These are phyloP conservation scores for Populus hybrid DNA, from an alignment of 441 rosid genomes.

Conservation along the genomic window DNA sequence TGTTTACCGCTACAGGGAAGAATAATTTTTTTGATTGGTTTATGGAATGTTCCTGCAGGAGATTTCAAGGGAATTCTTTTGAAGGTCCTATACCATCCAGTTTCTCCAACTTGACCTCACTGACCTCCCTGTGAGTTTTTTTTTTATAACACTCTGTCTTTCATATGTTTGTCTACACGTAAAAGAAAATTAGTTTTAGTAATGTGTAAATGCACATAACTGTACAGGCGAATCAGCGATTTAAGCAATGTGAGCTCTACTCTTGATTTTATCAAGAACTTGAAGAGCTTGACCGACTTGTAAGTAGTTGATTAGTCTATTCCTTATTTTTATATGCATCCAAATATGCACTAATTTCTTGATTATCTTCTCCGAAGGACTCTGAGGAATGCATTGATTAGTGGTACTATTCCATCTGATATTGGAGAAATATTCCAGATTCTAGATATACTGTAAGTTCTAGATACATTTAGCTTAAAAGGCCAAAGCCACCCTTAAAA, in stretches of 20 bases:
- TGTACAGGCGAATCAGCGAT: constrained; percentile 46
- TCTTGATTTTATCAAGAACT: constrained; percentile 39
- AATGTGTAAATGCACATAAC: background rate
- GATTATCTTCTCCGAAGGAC: constrained; percentile 23
- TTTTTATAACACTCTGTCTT: background rate
- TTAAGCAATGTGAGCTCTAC: constrained; percentile 43
- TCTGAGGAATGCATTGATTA: constrained; percentile 47
- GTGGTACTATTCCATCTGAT: constrained; percentile 39
- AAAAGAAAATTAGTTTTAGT: background rate
- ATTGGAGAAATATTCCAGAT: constrained; percentile 34
- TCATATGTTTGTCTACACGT: background rate
- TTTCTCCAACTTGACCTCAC: constrained; percentile 20
- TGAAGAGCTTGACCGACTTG: constrained; percentile 47
- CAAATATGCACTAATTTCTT: background rate
- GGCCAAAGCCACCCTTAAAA: background rate
- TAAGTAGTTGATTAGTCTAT: constrained; percentile 28
- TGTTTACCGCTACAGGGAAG: background rate
- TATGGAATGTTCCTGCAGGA: constrained; percentile 2
- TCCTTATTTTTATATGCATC: background rate
- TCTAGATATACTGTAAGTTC: constrained; percentile 32
- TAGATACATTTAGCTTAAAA: background rate
- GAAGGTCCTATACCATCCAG: constrained; percentile 34
- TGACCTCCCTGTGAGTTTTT: constrained; percentile 23
- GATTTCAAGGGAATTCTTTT: constrained; percentile 26
- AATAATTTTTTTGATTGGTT: background rate